These are phyloP conservation scores for Leccinum imitatum DNA, from an alignment of 768 basidiomycete genomes.

Conservation along the genomic window DNA sequence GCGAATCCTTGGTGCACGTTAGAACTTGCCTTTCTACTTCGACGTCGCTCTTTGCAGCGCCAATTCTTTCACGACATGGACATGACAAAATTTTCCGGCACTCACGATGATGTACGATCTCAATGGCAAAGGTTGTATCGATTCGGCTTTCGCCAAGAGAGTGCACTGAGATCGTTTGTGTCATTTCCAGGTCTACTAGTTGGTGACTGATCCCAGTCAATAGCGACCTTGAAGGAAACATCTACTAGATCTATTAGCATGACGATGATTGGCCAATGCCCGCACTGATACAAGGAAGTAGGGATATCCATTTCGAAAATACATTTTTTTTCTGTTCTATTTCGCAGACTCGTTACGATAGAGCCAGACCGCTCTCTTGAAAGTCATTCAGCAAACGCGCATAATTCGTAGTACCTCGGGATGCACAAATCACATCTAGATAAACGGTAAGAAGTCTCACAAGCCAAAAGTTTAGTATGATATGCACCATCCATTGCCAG, in stretches of 20 bases:
- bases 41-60: no score
- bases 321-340: slow-evolving; percentile 21
- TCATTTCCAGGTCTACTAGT: no score
- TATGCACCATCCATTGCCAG: slow-evolving; percentile 30
- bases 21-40: no score
- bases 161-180: background rate
- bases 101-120: background rate
- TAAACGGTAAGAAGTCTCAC: background rate
- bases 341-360: background rate
- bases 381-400: slow-evolving; percentile 39
- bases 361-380: slow-evolving; percentile 23
- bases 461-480: no score
- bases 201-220: no score
- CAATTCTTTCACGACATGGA: background rate
- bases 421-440: slow-evolving; percentile 10
- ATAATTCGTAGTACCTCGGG: background rate
- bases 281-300: slow-evolving; percentile 48
- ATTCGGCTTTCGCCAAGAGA: background rate
- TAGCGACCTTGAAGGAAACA: background rate
- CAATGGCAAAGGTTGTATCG: background rate
- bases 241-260: background rate
- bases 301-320: slow-evolving; percentile 66
- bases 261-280: background rate
- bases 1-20: background rate
- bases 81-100: background rate